Percentiles rank a stretch among this genome's conserved stretches.
These are phyloP conservation scores for Nemania bipapillata DNA, from an alignment of 2,329 filamentous ascomycete genomes.

Conservation along the genomic window DNA sequence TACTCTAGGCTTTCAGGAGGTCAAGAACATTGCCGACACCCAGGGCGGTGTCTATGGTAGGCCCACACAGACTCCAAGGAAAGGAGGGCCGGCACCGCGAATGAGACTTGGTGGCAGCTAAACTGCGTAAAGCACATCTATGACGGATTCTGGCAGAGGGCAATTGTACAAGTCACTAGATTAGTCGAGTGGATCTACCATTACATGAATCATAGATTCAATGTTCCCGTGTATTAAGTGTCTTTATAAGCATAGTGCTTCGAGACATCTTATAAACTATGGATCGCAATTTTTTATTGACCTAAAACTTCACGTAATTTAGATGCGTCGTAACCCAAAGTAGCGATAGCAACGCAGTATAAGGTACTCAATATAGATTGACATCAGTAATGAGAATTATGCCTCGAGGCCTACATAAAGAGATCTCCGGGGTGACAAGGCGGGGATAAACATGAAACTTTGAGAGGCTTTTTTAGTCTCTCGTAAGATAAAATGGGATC, in stretches of 20 bases:
- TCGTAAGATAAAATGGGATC: neutral
- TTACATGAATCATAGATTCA: neutral
- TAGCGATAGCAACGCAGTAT: neutral
- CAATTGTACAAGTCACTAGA: neutral
- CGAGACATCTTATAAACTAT: too few species aligned
- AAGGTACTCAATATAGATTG: neutral
- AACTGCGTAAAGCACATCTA: neutral
- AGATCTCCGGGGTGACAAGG: neutral
- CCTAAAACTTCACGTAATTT: neutral
- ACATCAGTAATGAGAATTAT: neutral
- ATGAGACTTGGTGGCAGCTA: constrained; percentile 26
- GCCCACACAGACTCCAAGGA: neutral
- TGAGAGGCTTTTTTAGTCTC: constrained; percentile 2
- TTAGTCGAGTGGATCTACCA: neutral
- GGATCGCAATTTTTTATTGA: too few species aligned
- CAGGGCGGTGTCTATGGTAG: constrained; percentile 21
- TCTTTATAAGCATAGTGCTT: too few species aligned
- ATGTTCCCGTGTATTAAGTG: neutral
- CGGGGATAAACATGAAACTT: neutral
- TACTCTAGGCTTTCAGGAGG: constrained; percentile 14
- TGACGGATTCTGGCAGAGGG: neutral
- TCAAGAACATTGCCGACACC: constrained; percentile 3
- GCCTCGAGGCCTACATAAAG: neutral
- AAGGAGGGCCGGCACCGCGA: constrained; percentile 8
- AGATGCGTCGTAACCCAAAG: neutral